Evolutionary conservation across 352 stramenopile species (phyloP).

Genomic region (Phytophthora pluvialis): DNA sequence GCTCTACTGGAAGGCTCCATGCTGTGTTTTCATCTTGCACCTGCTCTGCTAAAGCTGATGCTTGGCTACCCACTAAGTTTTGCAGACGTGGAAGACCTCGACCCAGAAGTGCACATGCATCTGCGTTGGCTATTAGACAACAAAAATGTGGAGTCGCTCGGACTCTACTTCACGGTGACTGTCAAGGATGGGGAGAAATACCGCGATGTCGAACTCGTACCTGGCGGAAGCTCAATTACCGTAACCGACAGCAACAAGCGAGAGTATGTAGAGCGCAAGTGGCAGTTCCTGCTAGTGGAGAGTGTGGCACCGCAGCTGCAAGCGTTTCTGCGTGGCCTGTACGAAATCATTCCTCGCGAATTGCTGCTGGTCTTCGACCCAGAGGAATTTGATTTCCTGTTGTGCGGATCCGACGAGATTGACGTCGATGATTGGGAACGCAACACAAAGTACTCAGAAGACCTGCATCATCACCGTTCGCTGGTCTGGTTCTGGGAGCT

Average conservation of each 20-base stretch:
- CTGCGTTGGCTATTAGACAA: constrained; percentile 61
- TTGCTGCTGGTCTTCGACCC: constrained; percentile 95
- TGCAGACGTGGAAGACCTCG: constrained; percentile 80
- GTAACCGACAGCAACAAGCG: constrained; percentile 93
- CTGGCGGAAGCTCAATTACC: constrained; percentile 46
- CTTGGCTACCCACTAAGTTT: constrained; percentile 92
- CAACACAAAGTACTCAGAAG: constrained; percentile 66
- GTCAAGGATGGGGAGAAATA: constrained; percentile 23
- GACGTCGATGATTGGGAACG: constrained; percentile 94
- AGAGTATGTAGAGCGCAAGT: constrained; percentile 88
- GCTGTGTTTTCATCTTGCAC: constrained; percentile 89
- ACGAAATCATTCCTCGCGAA: constrained; percentile 93
- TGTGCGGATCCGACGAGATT: constrained; percentile 93
- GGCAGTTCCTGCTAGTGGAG: constrained; percentile 92
- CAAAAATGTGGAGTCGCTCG: constrained; percentile 45
- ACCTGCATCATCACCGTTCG: constrained; percentile 35
- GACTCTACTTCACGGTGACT: constrained; percentile 52
- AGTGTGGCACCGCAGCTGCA: constrained; percentile 83
- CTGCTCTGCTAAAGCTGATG: constrained; percentile 95
- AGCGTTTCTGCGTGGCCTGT: constrained; percentile 92
- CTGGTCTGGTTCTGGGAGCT: constrained; percentile 58
- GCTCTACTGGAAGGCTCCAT: constrained; percentile 84
- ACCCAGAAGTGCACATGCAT: constrained; percentile 44
- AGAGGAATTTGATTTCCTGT: constrained; percentile 94
- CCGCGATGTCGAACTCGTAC: constrained; percentile 40